Percentiles rank a stretch among this genome's conserved stretches.
These are phyloP conservation scores for Solanum clarkiae DNA, from an alignment of 257 asterid species.

Conservation along the genomic window DNA sequence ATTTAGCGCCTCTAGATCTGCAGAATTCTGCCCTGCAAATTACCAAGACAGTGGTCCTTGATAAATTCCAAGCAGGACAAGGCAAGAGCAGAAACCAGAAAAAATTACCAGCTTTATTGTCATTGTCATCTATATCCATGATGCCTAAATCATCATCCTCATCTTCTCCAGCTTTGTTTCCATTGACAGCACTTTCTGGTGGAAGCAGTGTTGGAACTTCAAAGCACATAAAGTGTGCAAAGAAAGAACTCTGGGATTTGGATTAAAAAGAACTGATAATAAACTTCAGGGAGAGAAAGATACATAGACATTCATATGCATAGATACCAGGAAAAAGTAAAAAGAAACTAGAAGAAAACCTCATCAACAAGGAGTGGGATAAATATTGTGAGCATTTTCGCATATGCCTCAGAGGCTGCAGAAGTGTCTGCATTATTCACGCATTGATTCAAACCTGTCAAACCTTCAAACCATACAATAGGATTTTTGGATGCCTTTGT, in stretches of 20 bases:
- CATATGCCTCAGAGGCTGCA: constrained; percentile 75
- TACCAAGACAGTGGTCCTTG: not conserved
- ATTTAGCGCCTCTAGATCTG: constrained; percentile 70
- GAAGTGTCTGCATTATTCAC: constrained; percentile 67
- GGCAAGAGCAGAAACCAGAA: not conserved
- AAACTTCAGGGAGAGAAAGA: not conserved
- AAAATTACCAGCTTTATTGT: constrained; percentile 32
- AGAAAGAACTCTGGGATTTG: constrained; percentile 75
- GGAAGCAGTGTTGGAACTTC: constrained; percentile 77
- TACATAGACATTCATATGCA: not conserved
- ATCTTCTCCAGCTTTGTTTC: constrained; percentile 35
- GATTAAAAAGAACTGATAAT: not conserved
- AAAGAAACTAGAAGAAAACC: constrained; percentile 33
- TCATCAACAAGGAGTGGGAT: constrained; percentile 94
- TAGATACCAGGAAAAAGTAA: not conserved
- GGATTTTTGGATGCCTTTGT: constrained; percentile 69
- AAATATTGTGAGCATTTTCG: constrained; percentile 75
- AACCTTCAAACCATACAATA: constrained; percentile 81
- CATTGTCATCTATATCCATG: constrained; percentile 48
- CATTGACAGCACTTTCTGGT: constrained; percentile 46
- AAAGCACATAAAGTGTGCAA: constrained; percentile 97
- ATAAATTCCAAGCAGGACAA: constrained; percentile 6
- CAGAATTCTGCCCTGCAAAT: constrained; percentile 38
- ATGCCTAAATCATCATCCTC: constrained; percentile 56
- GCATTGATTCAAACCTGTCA: constrained; percentile 50